Base-by-base conservation (phyloP, 352 stramenopile species). In the Pythium phragmitis region DNA sequence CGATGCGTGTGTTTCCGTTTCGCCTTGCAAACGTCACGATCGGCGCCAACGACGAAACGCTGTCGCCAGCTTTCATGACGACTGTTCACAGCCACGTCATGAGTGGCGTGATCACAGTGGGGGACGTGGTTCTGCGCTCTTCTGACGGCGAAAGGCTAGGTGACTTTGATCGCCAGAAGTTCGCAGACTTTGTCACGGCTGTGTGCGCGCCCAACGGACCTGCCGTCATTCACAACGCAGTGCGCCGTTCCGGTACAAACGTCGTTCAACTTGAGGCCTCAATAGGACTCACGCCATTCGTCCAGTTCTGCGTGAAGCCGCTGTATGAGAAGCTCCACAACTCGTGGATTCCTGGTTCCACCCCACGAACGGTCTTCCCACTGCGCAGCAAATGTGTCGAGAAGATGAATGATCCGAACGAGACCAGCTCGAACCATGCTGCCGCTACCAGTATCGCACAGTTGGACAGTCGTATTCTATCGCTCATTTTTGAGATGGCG, bases 1-100 rank as follows among this genome's bases (percentile, higher is more conserved):
- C 58, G 26, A n/a, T 58, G 49, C 49, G 59, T 14, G 21, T 23
- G 11, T 65, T 42, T 17, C 59, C 59, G 3, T 65, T 65, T 19
- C 39, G 49, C 16, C 23, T 52, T n/a, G 19, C 8, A 9, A 33
- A 6, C 26, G 41, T 65, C 36, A 30, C 53, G 14, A 8, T 65
- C n/a, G 4, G 37, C 4, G 23, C 48, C 2, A 5, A 49, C 11
- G 41, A 57, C 14, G 42, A 48, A 28, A 60, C 19, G 28, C 28
- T 65, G 7, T 55, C 50, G 6, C 28, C 26, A 11, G 1, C 37
- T 14, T 57, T 65, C 8, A 58, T 60, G 28, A 43, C 46, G 13
- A 34, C 19, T 4, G 8, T 65, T 3, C 21, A 9, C 6, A 28
- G n/a, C 3, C 49, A 60, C 49, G 30, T 37, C 0, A 54, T 17